phyloP scores from a whole-genome alignment of 2,329 filamentous ascomycete genomes.

The Hypoxylon sp. region DNA sequence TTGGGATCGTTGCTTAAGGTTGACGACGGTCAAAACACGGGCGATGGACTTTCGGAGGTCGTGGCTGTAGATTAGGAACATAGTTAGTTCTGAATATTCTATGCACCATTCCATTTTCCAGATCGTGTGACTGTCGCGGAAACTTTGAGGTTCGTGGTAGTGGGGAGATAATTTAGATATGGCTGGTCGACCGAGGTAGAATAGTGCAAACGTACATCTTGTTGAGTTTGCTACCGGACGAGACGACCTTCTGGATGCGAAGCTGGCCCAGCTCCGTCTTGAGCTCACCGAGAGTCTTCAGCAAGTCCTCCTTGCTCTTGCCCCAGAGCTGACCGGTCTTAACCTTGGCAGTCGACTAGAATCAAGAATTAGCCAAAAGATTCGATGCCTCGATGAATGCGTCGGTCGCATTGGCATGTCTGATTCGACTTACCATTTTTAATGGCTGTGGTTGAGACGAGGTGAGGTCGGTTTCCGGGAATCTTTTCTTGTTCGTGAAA shows the following conservation, averaged over 20 bases:
- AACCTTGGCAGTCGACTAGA: slow-evolving; percentile 77
- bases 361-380: slow-evolving; percentile 28
- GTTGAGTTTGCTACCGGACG: slow-evolving; percentile 94
- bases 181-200: slow-evolving; percentile 18
- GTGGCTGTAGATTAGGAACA: slow-evolving; percentile 73
- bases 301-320: slow-evolving; percentile 99
- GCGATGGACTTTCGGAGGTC: slow-evolving; percentile 99
- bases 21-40: slow-evolving; percentile 98
- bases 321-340: slow-evolving; percentile 97
- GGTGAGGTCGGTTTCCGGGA: slow-evolving; percentile 50
- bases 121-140: slow-evolving; percentile 9
- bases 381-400: slow-evolving; percentile 12
- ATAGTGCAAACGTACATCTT: slow-evolving; percentile 81
- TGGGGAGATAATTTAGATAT: neutral
- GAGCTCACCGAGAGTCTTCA: slow-evolving; percentile 93
- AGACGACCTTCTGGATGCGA: slow-evolving; percentile 98
- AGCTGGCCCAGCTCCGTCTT: slow-evolving; percentile 97
- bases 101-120: slow-evolving; percentile 19
- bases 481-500: slow-evolving; percentile 51
- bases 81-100: slow-evolving; percentile 32
- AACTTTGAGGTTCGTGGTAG: slow-evolving; percentile 11
- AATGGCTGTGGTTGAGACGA: slow-evolving; percentile 52
- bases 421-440: slow-evolving; percentile 64
- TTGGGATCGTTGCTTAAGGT: slow-evolving; percentile 98
- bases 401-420: slow-evolving; percentile 18